Percentiles rank a stretch among this genome's conserved stretches.
Conservation (phyloP, 208 protist species). For the Leptomonas seymouri region DNA sequence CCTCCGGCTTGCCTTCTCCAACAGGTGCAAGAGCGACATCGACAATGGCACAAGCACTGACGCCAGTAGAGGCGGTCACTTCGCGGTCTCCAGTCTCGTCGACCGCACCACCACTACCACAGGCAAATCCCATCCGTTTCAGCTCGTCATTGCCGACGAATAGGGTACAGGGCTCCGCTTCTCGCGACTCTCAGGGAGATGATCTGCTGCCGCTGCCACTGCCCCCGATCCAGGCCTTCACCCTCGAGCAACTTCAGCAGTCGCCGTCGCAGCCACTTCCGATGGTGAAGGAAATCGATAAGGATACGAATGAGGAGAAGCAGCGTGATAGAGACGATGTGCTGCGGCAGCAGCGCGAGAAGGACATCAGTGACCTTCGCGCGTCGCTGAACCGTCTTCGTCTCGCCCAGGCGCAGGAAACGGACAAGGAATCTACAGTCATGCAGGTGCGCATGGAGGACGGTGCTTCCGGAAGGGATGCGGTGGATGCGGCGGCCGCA, state of each 20-base stretch:
- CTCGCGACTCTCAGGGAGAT: background rate
- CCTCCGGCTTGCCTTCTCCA: too few relatives aligned
- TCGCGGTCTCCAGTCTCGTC: background rate
- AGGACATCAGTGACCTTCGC: slow-evolving; percentile 15
- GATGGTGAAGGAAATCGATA: slow-evolving; percentile 20
- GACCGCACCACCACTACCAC: background rate
- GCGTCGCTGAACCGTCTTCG: slow-evolving; percentile 22
- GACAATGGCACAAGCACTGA: too few relatives aligned
- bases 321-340: background rate
- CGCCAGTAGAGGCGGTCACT: too few relatives aligned
- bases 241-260: background rate
- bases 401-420: slow-evolving; percentile 4
- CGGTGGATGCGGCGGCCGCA: background rate
- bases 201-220: slow-evolving; percentile 12
- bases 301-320: background rate
- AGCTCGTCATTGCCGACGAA: background rate
- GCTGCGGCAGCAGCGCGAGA: slow-evolving; percentile 4
- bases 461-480: background rate
- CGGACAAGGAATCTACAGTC: background rate
- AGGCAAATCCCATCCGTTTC: background rate
- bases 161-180: too few relatives aligned
- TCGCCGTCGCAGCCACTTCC: background rate
- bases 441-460: slow-evolving; percentile 11
- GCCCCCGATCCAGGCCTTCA: slow-evolving; percentile 10
- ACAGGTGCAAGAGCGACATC: too few relatives aligned